Percentiles rank a stretch among this genome's conserved stretches.
phyloP scores from a whole-genome alignment of 768 basidiomycete genomes.

The Psilocybe azurescens region DNA sequence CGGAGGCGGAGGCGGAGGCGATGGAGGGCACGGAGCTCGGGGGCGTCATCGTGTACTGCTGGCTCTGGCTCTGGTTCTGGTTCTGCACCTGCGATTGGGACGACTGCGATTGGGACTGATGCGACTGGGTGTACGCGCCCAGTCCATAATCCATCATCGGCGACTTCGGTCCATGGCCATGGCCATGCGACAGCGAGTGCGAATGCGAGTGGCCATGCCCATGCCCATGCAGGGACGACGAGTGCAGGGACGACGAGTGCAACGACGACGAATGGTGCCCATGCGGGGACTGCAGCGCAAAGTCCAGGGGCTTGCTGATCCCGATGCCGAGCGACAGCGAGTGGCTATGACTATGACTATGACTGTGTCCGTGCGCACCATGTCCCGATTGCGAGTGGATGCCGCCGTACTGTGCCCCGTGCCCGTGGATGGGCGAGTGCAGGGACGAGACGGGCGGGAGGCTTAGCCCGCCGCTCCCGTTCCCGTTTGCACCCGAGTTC shows the following conservation, averaged over 20 bases:
- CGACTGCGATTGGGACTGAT: background rate
- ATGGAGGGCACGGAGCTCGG: conserved; percentile 4
- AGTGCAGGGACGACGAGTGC: too few species aligned
- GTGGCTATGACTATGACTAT: background rate
- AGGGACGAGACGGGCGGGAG: conserved; percentile 17
- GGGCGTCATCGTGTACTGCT: conserved; percentile 14
- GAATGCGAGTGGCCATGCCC: conserved; percentile 4
- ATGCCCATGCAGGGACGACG: background rate
- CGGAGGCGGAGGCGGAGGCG: background rate
- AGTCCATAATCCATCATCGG: conserved; percentile 14
- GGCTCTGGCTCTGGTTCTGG: background rate
- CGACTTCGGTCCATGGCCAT: conserved; percentile 1
- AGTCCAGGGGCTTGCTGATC: background rate
- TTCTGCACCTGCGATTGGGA: background rate
- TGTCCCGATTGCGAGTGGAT: background rate
- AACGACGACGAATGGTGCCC: too few species aligned
- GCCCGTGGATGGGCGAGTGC: conserved; percentile 13
- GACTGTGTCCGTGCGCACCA: background rate
- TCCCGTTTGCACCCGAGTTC: conserved; percentile 11
- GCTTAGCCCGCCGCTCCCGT: conserved; percentile 10
- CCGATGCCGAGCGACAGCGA: background rate
- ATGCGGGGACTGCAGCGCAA: background rate
- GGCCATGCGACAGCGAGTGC: background rate
- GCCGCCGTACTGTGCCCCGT: background rate
- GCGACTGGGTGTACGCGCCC: background rate